A percentile compares a stretch with the other conserved stretches of the same genome.
These are phyloP conservation scores for Leccinum solheimii DNA, from an alignment of 1,284 basidiomycete genomes.

Conservation along the genomic window DNA sequence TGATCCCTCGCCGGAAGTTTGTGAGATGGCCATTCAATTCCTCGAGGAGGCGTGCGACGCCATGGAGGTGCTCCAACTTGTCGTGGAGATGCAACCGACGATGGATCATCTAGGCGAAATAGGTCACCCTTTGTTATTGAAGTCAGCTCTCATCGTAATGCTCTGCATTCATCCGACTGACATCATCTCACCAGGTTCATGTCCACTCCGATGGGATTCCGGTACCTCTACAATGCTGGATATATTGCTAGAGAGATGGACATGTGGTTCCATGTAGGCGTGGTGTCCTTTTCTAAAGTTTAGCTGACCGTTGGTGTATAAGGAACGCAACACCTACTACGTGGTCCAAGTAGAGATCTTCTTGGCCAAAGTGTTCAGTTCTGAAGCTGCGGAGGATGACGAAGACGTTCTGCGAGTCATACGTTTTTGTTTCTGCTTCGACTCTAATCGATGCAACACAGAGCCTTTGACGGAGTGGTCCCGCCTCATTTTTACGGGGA, in stretches of 20 bases:
- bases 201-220: slow-evolving; percentile 91
- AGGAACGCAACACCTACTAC: slow-evolving; percentile 88
- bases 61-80: slow-evolving; percentile 80
- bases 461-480: slow-evolving; percentile 82
- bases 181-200: slow-evolving; percentile 68
- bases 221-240: slow-evolving; percentile 86
- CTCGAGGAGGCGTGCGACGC: slow-evolving; percentile 89
- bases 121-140: slow-evolving; percentile 84
- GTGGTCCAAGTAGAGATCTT: slow-evolving; percentile 87
- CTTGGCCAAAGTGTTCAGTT: slow-evolving; percentile 73
- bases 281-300: neutral
- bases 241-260: slow-evolving; percentile 97
- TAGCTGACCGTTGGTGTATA: slow-evolving; percentile 12
- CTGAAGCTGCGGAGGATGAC: slow-evolving; percentile 58
- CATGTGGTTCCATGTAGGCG: slow-evolving; percentile 86
- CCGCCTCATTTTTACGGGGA: slow-evolving; percentile 98
- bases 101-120: slow-evolving; percentile 94
- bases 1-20: slow-evolving; percentile 88
- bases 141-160: slow-evolving; percentile 50
- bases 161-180: slow-evolving; percentile 13
- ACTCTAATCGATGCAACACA: slow-evolving; percentile 29
- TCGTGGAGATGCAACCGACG: slow-evolving; percentile 93
- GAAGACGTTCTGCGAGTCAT: slow-evolving; percentile 59
- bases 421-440: neutral
- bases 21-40: slow-evolving; percentile 85